Conservation (phyloP, 805 yeast genomes). For the Spencermartinsiella europaea region DNA sequence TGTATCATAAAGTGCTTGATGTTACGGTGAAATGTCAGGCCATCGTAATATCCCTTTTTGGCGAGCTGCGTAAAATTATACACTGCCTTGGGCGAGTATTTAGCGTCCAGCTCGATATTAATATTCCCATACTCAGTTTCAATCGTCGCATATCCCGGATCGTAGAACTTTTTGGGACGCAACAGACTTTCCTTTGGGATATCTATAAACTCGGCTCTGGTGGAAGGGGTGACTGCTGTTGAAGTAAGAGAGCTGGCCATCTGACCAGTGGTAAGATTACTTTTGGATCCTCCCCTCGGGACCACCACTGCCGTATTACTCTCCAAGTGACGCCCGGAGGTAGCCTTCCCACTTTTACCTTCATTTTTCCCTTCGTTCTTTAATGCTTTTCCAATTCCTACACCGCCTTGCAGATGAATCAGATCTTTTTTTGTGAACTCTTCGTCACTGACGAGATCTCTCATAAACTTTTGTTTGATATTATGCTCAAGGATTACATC, state of each 20-base stretch:
- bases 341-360: not conserved
- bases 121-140: conserved; percentile 26
- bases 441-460: conserved; percentile 30
- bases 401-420: conserved; percentile 20
- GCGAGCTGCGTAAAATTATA: conserved; percentile 28
- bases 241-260: conserved; percentile 30
- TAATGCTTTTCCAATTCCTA: conserved; percentile 9
- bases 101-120: conserved; percentile 22
- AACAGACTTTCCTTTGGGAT: conserved; percentile 25
- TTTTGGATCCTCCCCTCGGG: conserved; percentile 12
- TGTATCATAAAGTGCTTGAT: conserved; percentile 33
- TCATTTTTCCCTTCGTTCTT: not conserved
- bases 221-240: conserved; percentile 27
- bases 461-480: conserved; percentile 26
- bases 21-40: conserved; percentile 28
- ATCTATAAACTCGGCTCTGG: conserved; percentile 21
- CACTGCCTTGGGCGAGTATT: conserved; percentile 27
- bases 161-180: conserved; percentile 24
- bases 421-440: conserved; percentile 27
- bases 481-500: conserved; percentile 28
- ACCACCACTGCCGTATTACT: not conserved
- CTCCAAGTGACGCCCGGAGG: not conserved
- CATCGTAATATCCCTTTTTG: conserved; percentile 30
- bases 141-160: conserved; percentile 27
- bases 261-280: conserved; percentile 21